Evolutionary conservation across 805 yeast species (phyloP).

Genomic region (Priceomyces haplophilus): DNA sequence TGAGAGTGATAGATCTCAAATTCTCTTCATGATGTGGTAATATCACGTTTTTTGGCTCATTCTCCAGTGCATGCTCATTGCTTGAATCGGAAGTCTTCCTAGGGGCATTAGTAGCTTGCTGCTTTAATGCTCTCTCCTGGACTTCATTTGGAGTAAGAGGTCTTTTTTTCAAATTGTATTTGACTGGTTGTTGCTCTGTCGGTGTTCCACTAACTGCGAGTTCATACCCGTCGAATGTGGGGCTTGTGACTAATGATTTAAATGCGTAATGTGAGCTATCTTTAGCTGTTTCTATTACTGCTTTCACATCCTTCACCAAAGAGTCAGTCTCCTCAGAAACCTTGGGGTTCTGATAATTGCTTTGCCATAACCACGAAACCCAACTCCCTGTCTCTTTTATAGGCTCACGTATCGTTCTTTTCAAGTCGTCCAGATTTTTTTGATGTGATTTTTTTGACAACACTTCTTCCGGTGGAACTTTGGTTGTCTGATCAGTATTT

Average conservation of each 20-base stretch:
- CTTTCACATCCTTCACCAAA: conserved; percentile 28
- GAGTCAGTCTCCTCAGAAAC: conserved; percentile 18
- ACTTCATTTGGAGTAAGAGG: conserved; percentile 36
- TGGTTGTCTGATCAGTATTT: neutral
- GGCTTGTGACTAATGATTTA: conserved; percentile 12
- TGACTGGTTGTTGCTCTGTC: conserved; percentile 33
- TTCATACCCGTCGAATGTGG: conserved; percentile 18
- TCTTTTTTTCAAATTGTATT: conserved; percentile 25
- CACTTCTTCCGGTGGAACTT: too few relatives aligned
- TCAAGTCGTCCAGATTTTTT: neutral
- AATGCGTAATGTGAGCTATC: conserved; percentile 36
- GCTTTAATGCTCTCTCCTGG: conserved; percentile 25
- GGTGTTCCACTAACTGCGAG: conserved; percentile 34
- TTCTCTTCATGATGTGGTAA: conserved; percentile 23
- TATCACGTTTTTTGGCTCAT: conserved; percentile 8
- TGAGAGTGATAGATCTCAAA: conserved; percentile 21
- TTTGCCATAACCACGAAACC: conserved; percentile 26
- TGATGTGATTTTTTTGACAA: neutral
- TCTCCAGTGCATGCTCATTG: neutral
- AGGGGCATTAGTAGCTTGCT: neutral
- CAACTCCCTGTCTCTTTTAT: conserved; percentile 9
- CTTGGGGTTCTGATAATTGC: conserved; percentile 14
- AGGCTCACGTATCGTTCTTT: neutral
- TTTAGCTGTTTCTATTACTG: conserved; percentile 29
- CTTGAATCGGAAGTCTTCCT: conserved; percentile 4